Evolutionary conservation across 805 yeast species (phyloP).

Genomic region (Candida odintsovae): DNA sequence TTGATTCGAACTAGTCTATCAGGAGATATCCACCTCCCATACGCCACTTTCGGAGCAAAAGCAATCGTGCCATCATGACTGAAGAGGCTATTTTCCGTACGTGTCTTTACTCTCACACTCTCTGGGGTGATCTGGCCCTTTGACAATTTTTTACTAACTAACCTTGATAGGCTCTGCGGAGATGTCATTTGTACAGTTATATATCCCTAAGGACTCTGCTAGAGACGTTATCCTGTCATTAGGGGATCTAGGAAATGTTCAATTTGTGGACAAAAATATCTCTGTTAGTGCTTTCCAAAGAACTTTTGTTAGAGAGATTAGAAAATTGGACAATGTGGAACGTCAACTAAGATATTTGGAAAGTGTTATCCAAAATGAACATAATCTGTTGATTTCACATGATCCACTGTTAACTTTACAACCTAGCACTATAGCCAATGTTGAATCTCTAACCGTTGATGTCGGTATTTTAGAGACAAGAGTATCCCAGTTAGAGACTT

Average conservation of each 20-base stretch:
- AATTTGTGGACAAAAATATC: slow-evolving; percentile 83
- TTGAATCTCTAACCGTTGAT: slow-evolving; percentile 60
- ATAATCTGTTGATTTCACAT: slow-evolving; percentile 31
- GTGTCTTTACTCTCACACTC: slow-evolving; percentile 11
- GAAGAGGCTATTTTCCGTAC: slow-evolving; percentile 38
- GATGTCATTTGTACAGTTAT: slow-evolving; percentile 90
- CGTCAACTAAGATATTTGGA: slow-evolving; percentile 67
- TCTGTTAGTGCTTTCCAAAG: slow-evolving; percentile 84
- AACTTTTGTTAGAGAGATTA: slow-evolving; percentile 80
- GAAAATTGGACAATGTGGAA: slow-evolving; percentile 79
- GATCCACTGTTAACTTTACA: slow-evolving; percentile 23
- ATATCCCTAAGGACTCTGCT: slow-evolving; percentile 84
- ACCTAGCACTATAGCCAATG: slow-evolving; percentile 36
- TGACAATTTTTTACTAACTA: not conserved
- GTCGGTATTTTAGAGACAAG: slow-evolving; percentile 69
- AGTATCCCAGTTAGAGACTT: slow-evolving; percentile 61
- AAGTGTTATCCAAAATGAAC: slow-evolving; percentile 42
- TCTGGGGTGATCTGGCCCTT: not conserved
- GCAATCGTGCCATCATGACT: slow-evolving; percentile 15
- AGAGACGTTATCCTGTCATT: slow-evolving; percentile 80
- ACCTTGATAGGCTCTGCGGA: slow-evolving; percentile 71
- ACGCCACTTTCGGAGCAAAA: no score
- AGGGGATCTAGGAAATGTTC: slow-evolving; percentile 82
- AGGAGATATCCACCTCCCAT: no score
- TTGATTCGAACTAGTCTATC: no score